phyloP scores from a whole-genome alignment of 2,329 filamentous ascomycete genomes.

The Fusarium lateritium region DNA sequence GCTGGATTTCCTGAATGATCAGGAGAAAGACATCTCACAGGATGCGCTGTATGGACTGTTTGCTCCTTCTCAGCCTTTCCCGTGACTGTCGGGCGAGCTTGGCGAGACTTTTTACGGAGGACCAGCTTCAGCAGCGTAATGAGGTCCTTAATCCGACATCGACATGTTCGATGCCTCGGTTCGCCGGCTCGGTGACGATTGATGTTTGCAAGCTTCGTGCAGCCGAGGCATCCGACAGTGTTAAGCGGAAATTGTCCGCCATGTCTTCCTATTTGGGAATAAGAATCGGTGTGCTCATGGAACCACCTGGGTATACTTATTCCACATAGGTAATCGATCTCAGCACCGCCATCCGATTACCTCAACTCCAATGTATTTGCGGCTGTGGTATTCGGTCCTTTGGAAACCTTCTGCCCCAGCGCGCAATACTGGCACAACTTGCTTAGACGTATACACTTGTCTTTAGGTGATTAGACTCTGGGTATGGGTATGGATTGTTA shows the following conservation, averaged over 20 bases:
- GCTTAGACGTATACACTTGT: background rate
- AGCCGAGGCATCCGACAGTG: constrained; percentile 1
- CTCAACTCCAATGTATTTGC: background rate
- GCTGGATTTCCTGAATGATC: constrained; percentile 50
- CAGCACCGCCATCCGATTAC: background rate
- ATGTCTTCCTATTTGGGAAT: background rate
- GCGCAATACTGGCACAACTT: background rate
- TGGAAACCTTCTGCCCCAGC: too few relatives aligned
- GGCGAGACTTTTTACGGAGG: constrained; percentile 40
- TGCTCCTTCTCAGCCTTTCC: constrained; percentile 50
- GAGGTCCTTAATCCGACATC: constrained; percentile 4
- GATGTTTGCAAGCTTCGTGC: constrained; percentile 3
- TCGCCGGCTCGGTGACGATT: constrained; percentile 1
- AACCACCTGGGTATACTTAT: background rate
- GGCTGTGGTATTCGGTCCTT: too few relatives aligned
- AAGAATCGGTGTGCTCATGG: background rate
- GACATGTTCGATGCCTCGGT: constrained; percentile 2
- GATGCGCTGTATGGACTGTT: constrained; percentile 52
- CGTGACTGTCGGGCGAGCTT: constrained; percentile 44
- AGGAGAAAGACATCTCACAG: constrained; percentile 52
- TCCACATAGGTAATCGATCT: background rate
- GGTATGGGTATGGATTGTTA: constrained; percentile 6
- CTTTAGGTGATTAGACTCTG: background rate
- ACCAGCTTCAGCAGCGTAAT: constrained; percentile 29
- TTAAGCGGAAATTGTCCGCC: too few relatives aligned